phyloP scores from a whole-genome alignment of 2,329 filamentous ascomycete genomes.

The Tolypocladium inflatum region DNA sequence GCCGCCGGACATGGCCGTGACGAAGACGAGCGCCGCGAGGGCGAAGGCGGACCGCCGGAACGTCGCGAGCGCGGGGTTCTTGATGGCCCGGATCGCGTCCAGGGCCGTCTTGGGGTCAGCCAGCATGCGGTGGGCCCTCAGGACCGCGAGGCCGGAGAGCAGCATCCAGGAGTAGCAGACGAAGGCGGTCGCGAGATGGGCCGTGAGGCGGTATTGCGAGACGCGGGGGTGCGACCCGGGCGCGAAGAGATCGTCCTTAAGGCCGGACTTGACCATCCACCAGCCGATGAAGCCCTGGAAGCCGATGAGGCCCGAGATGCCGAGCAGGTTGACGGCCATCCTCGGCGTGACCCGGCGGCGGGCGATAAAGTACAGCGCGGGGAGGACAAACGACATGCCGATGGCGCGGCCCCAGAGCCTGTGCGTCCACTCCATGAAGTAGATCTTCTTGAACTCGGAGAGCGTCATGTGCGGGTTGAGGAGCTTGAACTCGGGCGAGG shows the following conservation, averaged over 20 bases:
- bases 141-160: slow-evolving; percentile 73
- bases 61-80: slow-evolving; percentile 55
- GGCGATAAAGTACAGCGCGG: slow-evolving; percentile 80
- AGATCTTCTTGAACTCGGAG: slow-evolving; percentile 94
- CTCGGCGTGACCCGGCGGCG: slow-evolving; percentile 65
- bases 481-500: slow-evolving; percentile 84
- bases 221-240: slow-evolving; percentile 86
- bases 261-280: slow-evolving; percentile 99
- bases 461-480: slow-evolving; percentile 91
- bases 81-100: slow-evolving; percentile 50
- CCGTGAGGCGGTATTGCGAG: slow-evolving; percentile 84
- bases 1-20: slow-evolving; percentile 86
- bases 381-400: slow-evolving; percentile 80
- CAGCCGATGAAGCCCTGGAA: slow-evolving; percentile 94
- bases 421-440: slow-evolving; percentile 99
- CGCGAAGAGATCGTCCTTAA: slow-evolving; percentile 92
- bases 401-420: slow-evolving; percentile 90
- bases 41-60: slow-evolving; percentile 67
- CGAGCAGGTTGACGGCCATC: slow-evolving; percentile 69
- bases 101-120: slow-evolving; percentile 54
- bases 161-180: slow-evolving; percentile 93
- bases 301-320: slow-evolving; percentile 82
- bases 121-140: slow-evolving; percentile 67
- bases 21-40: slow-evolving; percentile 69
- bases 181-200: slow-evolving; percentile 86